Conservation (phyloP, 139 green algal species). For the Chlamydomonas sphaeroides region DNA sequence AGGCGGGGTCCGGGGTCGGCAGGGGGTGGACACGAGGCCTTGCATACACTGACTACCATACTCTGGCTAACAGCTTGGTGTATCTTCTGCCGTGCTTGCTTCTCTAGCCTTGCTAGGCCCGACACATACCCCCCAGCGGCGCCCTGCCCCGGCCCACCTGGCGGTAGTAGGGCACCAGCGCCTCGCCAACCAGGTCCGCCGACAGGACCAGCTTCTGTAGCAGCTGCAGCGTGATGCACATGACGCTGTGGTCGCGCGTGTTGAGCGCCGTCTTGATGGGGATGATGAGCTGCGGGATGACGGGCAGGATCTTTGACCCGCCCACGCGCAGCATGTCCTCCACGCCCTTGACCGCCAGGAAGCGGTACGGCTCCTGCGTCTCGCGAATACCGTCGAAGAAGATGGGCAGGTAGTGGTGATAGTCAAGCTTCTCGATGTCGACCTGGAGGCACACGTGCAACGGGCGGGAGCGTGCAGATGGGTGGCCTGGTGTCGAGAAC, state of each 20-base stretch:
- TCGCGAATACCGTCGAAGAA: conserved; percentile 92
- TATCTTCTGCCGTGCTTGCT: no score
- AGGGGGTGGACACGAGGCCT: no score
- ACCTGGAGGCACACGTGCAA: conserved; percentile 42
- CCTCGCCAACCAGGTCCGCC: conserved; percentile 78
- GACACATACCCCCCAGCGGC: no score
- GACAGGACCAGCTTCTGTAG: conserved; percentile 80
- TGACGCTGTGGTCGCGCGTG: conserved; percentile 74
- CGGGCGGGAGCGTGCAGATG: not conserved
- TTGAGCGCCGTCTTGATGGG: conserved; percentile 89
- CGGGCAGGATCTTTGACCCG: conserved; percentile 80
- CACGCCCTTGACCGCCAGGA: conserved; percentile 85
- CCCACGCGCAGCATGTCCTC: conserved; percentile 84
- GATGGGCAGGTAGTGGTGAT: conserved; percentile 92
- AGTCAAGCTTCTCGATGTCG: conserved; percentile 84
- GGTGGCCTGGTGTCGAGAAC: not conserved
- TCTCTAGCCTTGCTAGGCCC: no score
- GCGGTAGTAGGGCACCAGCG: conserved; percentile 90
- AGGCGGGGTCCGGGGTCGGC: no score
- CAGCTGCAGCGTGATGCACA: conserved; percentile 86
- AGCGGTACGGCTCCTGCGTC: conserved; percentile 88
- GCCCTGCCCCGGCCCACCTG: no score
- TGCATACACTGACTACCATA: no score
- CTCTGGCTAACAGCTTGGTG: no score
- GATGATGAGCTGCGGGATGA: conserved; percentile 92